Percentiles rank a stretch among this genome's conserved stretches.
These are phyloP conservation scores for Metarhizium guizhouense DNA, from an alignment of 2,329 filamentous ascomycete genomes.

Conservation along the genomic window DNA sequence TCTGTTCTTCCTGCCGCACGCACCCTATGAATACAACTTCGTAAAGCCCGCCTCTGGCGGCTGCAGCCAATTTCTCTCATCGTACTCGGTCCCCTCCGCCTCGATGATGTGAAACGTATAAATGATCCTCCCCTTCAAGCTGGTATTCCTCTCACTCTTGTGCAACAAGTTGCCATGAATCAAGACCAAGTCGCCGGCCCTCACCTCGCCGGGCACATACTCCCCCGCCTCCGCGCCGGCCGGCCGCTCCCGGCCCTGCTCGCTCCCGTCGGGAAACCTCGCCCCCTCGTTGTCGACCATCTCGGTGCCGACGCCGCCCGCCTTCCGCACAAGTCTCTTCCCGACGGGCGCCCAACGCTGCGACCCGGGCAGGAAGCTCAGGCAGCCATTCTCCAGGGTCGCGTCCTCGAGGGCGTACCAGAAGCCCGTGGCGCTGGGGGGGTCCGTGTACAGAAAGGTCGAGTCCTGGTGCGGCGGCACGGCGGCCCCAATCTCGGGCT, in stretches of 20 bases:
- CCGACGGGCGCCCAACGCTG: constrained; percentile 65
- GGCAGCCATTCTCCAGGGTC: constrained; percentile 74
- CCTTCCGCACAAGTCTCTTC: constrained; percentile 65
- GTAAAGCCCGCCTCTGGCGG: constrained; percentile 75
- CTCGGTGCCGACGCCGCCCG: constrained; percentile 47
- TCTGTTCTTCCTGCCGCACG: too few relatives aligned
- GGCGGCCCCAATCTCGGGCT: constrained; percentile 87
- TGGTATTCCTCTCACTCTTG: constrained; percentile 90
- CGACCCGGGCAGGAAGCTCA: constrained; percentile 77
- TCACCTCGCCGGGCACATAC: constrained; percentile 78
- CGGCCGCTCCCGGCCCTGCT: constrained; percentile 26
- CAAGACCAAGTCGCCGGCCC: constrained; percentile 80
- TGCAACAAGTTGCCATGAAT: constrained; percentile 95
- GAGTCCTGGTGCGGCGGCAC: constrained; percentile 89
- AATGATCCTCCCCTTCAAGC: constrained; percentile 79
- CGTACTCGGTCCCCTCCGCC: constrained; percentile 63
- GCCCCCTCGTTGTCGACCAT: constrained; percentile 62
- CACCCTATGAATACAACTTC: constrained; percentile 39
- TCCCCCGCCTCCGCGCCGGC: constrained; percentile 30
- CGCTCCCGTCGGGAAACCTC: constrained; percentile 46
- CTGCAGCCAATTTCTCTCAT: constrained; percentile 88
- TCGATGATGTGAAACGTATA: constrained; percentile 98
- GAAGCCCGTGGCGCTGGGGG: constrained; percentile 84
- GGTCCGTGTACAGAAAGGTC: constrained; percentile 84
- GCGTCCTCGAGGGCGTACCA: constrained; percentile 97